Conservation (phyloP, 495 filamentous ascomycete genomes). For the Penicillium robsamsonii region DNA sequence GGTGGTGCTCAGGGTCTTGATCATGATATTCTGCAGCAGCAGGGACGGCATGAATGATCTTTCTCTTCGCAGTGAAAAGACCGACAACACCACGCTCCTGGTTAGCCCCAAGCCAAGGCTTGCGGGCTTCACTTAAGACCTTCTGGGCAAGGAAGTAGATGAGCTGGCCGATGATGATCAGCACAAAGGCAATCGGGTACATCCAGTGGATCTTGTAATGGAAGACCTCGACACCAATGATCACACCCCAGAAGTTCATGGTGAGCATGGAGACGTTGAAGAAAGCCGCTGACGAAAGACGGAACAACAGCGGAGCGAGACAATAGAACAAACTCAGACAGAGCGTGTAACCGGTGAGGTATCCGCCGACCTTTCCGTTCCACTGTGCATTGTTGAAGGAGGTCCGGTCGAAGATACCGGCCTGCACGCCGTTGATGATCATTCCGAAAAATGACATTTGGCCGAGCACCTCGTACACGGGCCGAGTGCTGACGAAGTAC, state of each 20-base stretch:
- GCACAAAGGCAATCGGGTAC: conserved; percentile 93
- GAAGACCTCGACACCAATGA: conserved; percentile 86
- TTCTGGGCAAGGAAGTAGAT: conserved; percentile 79
- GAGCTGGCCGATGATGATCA: conserved; percentile 79
- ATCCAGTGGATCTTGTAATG: conserved; percentile 77
- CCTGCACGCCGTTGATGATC: conserved; percentile 87
- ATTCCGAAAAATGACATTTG: conserved; percentile 88
- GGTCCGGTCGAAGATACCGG: conserved; percentile 81
- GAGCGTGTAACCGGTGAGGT: conserved; percentile 83
- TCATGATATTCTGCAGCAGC: conserved; percentile 10
- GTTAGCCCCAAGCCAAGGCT: conserved; percentile 88
- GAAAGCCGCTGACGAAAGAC: conserved; percentile 86
- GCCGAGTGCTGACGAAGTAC: conserved; percentile 81
- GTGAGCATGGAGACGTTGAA: conserved; percentile 95
- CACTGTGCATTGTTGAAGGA: conserved; percentile 66
- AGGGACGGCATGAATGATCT: conserved; percentile 50
- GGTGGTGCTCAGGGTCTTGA: conserved; percentile 5
- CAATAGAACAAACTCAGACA: conserved; percentile 82
- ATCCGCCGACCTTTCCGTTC: conserved; percentile 68
- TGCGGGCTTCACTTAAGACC: conserved; percentile 78
- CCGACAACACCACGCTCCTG: conserved; percentile 82
- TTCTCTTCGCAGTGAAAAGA: conserved; percentile 82
- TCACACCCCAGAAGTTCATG: conserved; percentile 94
- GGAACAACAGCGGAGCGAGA: conserved; percentile 79
- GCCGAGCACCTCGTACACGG: conserved; percentile 89